Evolutionary conservation across 2,329 filamentous ascomycete genomes (phyloP), one percentile per base, ranked within the genome.

Genomic region (Cordyceps javanica): DNA sequence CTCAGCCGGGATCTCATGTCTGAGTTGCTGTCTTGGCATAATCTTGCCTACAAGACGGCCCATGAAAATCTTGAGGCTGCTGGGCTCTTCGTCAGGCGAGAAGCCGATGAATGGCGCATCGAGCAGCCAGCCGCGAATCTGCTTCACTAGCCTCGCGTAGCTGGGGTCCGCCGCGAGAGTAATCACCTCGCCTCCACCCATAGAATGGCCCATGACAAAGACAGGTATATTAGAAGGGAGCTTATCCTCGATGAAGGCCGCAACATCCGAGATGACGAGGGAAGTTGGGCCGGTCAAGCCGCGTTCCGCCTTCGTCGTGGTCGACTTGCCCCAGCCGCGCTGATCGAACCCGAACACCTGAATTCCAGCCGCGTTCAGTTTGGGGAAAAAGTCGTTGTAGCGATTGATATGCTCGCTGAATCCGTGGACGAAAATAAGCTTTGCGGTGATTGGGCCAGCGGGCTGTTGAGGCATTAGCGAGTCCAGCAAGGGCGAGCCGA

Each of bases 201-300:
- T 96, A 23, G 87, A 91, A 72, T 96, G 91, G 55, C 92, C 92
- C 77, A 94, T 85, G 21, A 97, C 79, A 73, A 96, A 97, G 16
- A 95, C 68, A 0, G 91, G 90, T 36, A 77, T 73, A 4, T 72
- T 66, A 25, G 71, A 70, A 10, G 79, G 79, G 5, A 86, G 74
- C 61, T 87, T 81, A 32, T 76, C 74, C 59, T 77, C 77, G 63
- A 94, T 77, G 69, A 97, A 90, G 44, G 86, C 85, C 11, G 85
- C 89, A 56, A 96, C 85, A 70, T 97, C 92, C 59, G 81, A 78
- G 45, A 96, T 75, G 58, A 96, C 90, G 57, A 78, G 81, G 2
- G 78, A 62, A 2, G 91, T 96, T 7, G 87, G 80, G 7, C 92
- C 92, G 2, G 89, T 90, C 56, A 84, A 77, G 51, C 92, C 92